Evolutionary conservation across 1,284 basidiomycete genomes (phyloP).

Genomic region (Ceratobasidium sp.): DNA sequence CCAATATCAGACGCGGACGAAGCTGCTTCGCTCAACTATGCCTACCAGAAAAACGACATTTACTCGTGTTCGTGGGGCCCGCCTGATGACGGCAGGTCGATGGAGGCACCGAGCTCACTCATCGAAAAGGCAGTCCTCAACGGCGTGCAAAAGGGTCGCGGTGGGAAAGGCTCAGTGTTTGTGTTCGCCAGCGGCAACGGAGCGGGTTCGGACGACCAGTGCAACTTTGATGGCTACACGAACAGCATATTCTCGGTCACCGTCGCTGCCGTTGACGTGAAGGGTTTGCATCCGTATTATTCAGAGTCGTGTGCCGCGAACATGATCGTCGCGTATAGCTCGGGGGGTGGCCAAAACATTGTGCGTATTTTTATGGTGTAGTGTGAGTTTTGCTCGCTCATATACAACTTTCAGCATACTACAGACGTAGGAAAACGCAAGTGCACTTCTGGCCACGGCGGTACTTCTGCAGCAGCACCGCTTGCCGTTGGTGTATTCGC

Average conservation of each 20-base stretch:
- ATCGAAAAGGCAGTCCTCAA: slow-evolving; percentile 96
- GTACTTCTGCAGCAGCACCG: slow-evolving; percentile 97
- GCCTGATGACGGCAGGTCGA: slow-evolving; percentile 91
- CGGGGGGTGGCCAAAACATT: slow-evolving; percentile 92
- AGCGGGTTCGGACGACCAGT: slow-evolving; percentile 90
- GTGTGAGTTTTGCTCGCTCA: not conserved
- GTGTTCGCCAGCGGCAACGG: slow-evolving; percentile 99
- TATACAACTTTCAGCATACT: slow-evolving; percentile 70
- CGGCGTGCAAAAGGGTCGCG: slow-evolving; percentile 90
- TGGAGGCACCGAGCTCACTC: slow-evolving; percentile 93
- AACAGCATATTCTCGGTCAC: slow-evolving; percentile 98
- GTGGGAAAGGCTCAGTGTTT: slow-evolving; percentile 90
- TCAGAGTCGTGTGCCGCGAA: slow-evolving; percentile 98
- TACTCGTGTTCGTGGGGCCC: slow-evolving; percentile 99
- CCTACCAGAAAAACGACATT: slow-evolving; percentile 90
- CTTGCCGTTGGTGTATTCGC: slow-evolving; percentile 93
- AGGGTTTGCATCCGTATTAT: slow-evolving; percentile 94
- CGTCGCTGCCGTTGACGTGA: slow-evolving; percentile 91
- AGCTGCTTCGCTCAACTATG: slow-evolving; percentile 93
- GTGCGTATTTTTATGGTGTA: slow-evolving; percentile 58
- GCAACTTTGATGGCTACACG: slow-evolving; percentile 99
- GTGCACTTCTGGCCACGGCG: slow-evolving; percentile 88
- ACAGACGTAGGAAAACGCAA: slow-evolving; percentile 89
- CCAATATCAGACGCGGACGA: slow-evolving; percentile 99
- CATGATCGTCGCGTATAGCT: slow-evolving; percentile 95